These are phyloP conservation scores for Penicillium sp. DNA, from an alignment of 2,329 filamentous ascomycete species.

Conservation along the genomic window DNA sequence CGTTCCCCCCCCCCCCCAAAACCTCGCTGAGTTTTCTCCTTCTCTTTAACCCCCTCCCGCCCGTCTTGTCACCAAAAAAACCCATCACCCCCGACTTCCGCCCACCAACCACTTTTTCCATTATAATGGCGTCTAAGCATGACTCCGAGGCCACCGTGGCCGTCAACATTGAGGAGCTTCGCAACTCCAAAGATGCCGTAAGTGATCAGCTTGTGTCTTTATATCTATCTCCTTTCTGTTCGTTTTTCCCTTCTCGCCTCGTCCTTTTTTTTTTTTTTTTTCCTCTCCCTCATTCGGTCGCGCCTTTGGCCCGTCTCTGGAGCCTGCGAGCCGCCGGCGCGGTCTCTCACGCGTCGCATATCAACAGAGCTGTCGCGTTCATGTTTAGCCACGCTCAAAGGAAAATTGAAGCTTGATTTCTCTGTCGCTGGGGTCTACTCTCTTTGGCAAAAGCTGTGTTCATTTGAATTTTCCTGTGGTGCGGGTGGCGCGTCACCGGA, in stretches of 20 bases:
- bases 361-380: conserved; percentile 10
- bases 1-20: background rate
- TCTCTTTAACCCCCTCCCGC: conserved; percentile 1
- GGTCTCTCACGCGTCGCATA: conserved; percentile 17
- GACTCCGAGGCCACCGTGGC: conserved; percentile 33
- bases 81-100: conserved; percentile 30
- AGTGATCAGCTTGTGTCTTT: conserved; percentile 35
- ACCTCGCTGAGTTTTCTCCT: conserved; percentile 15
- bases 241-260: conserved; percentile 3
- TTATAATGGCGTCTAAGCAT: conserved; percentile 35
- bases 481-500: background rate
- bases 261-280: background rate
- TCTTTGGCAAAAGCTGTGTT: background rate
- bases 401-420: conserved; percentile 4
- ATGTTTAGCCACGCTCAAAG: background rate
- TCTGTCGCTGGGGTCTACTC: background rate
- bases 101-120: conserved; percentile 13
- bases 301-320: conserved; percentile 4
- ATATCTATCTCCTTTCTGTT: background rate
- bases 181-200: conserved; percentile 76
- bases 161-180: conserved; percentile 65
- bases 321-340: conserved; percentile 6
- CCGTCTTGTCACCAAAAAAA: conserved; percentile 5
- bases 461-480: background rate
- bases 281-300: conserved; percentile 6